These are phyloP conservation scores for Dipodascopsis uninucleata DNA, from an alignment of 805 yeast species.

Conservation along the genomic window DNA sequence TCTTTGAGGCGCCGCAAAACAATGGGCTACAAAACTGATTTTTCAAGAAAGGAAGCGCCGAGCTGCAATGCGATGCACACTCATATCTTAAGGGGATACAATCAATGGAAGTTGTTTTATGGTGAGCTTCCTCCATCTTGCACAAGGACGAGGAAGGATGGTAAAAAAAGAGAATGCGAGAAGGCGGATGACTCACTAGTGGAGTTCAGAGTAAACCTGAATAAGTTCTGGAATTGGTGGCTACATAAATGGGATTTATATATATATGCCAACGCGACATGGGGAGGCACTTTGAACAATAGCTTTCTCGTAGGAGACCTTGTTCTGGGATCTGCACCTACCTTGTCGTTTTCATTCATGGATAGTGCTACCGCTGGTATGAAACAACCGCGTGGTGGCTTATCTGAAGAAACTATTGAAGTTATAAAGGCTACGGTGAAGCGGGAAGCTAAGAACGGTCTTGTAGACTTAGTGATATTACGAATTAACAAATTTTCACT, in stretches of 20 bases:
- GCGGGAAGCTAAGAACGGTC: slow-evolving; percentile 24
- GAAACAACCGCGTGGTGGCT: slow-evolving; percentile 12
- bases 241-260: slow-evolving; percentile 28
- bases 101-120: slow-evolving; percentile 20
- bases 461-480: slow-evolving; percentile 23
- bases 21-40: slow-evolving; percentile 22
- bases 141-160: neutral
- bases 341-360: slow-evolving; percentile 26
- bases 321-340: slow-evolving; percentile 21
- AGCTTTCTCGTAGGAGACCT: slow-evolving; percentile 15
- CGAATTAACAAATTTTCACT: slow-evolving; percentile 20
- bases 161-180: slow-evolving; percentile 1
- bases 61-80: slow-evolving; percentile 22
- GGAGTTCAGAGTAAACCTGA: slow-evolving; percentile 11
- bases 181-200: slow-evolving; percentile 6
- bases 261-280: slow-evolving; percentile 14
- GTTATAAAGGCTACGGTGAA: slow-evolving; percentile 21
- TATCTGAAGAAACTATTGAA: slow-evolving; percentile 20
- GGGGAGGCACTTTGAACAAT: slow-evolving; percentile 22
- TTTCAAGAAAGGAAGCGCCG: slow-evolving; percentile 26
- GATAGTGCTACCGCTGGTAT: slow-evolving; percentile 23
- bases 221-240: slow-evolving; percentile 28
- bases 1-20: slow-evolving; percentile 19
- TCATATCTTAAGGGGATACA: slow-evolving; percentile 23
- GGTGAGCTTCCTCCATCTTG: slow-evolving; percentile 19